Conservation (phyloP, 1,284 basidiomycete genomes). For the Marasmius oreades region DNA sequence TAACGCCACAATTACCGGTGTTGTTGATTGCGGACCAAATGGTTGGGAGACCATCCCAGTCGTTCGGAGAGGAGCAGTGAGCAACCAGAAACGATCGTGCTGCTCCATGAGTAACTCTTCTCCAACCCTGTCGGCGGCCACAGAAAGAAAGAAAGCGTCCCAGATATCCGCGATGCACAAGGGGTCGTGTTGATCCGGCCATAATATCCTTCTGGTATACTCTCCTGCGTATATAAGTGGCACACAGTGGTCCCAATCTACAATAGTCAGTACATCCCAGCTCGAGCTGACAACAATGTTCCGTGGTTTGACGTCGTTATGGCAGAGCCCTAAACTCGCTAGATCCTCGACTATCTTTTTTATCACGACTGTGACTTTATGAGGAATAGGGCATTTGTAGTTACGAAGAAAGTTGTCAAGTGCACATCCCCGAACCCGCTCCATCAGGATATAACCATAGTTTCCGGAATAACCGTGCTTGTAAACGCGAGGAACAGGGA, state of each 20-base stretch:
- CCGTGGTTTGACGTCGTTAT: slow-evolving; percentile 8
- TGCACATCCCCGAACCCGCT: neutral
- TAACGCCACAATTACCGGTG: no score
- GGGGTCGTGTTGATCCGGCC: neutral
- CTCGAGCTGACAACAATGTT: slow-evolving; percentile 2
- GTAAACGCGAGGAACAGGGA: slow-evolving; percentile 9
- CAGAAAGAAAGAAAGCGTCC: slow-evolving; percentile 2
- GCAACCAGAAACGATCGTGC: neutral
- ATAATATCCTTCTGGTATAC: neutral
- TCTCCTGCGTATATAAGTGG: slow-evolving; percentile 1
- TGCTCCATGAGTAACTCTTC: slow-evolving; percentile 5
- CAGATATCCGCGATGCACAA: neutral
- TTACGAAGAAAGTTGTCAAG: neutral
- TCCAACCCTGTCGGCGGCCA: slow-evolving; percentile 1
- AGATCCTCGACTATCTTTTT: slow-evolving; percentile 4
- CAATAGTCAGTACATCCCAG: slow-evolving; percentile 1
- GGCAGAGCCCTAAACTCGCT: slow-evolving; percentile 4
- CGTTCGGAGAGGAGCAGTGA: neutral
- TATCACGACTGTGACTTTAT: neutral
- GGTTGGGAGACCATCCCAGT: neutral
- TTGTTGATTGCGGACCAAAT: neutral
- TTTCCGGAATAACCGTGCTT: slow-evolving; percentile 8
- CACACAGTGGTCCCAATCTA: slow-evolving; percentile 7
- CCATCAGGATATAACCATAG: slow-evolving; percentile 9
- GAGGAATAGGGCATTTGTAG: neutral